Base-by-base conservation (phyloP, 805 yeast species). In the Blastobotrys americana region DNA sequence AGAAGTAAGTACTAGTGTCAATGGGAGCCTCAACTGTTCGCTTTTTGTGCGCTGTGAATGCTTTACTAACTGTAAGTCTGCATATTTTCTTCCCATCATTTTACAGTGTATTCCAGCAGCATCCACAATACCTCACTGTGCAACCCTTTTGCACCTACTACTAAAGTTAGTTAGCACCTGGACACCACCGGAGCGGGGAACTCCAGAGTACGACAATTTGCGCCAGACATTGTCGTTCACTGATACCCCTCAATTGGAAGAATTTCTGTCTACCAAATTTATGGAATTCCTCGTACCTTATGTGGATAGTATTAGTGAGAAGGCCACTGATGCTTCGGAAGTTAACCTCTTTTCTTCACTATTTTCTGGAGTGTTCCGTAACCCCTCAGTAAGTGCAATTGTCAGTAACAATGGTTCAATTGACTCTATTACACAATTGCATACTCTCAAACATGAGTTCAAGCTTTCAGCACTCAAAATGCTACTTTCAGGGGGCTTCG, bases 71-170 rank as follows among this genome's bases (percentile, higher is more conserved):
- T 6, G 18, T 34, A 34, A 34, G 19, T 20, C 42, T 3, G 9
- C 8, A 9, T 19, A 21, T 21, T 21, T 25, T 25, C 13, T 38
- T 5, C 41, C 41, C 3, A 4, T n/a, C 18, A 22, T 38, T 20
- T 22, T 38, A 9, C 31, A 20, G 25, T 36, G 39, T 20, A 8
- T 36, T 5, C 22, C 22, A 5, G 39, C 39, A 6, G 39, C 39
- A 5, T 13, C 39, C 5, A 16, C 35, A 5, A 20, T 17, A 16
- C 67, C 72, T 1, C 62, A 75, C 5, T 39, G 44, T 3, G 78
- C 93, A 0, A 66, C 93, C 49, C 54, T 81, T 43, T 83, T 85
- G 54, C 69, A 73, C 55, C 68, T 83, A 3, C 64, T 84, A 8
- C 68, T 80, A 45, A 81, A 78, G 55, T 54, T 82, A 15, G 53